Evolutionary conservation across 148 eudicot genomes (phyloP), one percentile per base, ranked within the genome.

Genomic region (Camellia japonica): DNA sequence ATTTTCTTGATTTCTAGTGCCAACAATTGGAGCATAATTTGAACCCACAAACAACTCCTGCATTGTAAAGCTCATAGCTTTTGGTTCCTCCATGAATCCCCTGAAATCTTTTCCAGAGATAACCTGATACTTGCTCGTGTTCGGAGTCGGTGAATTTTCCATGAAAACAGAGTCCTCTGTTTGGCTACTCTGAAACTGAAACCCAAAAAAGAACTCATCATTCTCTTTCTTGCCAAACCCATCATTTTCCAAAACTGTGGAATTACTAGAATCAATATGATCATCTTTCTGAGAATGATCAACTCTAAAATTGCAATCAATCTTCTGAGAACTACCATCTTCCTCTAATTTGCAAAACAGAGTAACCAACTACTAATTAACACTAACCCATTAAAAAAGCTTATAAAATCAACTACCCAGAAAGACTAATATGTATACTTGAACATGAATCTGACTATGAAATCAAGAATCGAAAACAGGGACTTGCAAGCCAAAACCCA

Each of bases 101-200:
- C n/a, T n/a, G n/a, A n/a, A n/a, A n/a, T n/a, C n/a, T n/a, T n/a
- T n/a, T n/a, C n/a, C n/a, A n/a, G n/a, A n/a, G n/a, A n/a, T n/a
- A n/a, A n/a, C n/a, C n/a, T n/a, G n/a, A n/a, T n/a, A 93, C 86
- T 88, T 93, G 81, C 85, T 87, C 13, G 90, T 84, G 52, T 52
- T 83, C 42, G 83, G 59, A 55, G 42, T 60, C 15, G 76, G 70
- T 23, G 60, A 59, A 59, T 30, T 75, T 46, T 84, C 82, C 75
- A 58, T 19, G 19, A 55, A 77, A 77, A 63, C 84, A 76, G 88
- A 81, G 84, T 52, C n/a, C 87, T 79, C 89, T 78, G 81, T 84
- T 82, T 86, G 82, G 16, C 85, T 59, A 78, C 79, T 79, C 77
- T 56, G 73, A 65, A 13, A 65, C 10, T 16, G 56, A 43, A 83